Percentiles rank a stretch among this genome's conserved stretches.
phyloP scores from a whole-genome alignment of 768 basidiomycete species.

The Holtermanniella nyarrowii region DNA sequence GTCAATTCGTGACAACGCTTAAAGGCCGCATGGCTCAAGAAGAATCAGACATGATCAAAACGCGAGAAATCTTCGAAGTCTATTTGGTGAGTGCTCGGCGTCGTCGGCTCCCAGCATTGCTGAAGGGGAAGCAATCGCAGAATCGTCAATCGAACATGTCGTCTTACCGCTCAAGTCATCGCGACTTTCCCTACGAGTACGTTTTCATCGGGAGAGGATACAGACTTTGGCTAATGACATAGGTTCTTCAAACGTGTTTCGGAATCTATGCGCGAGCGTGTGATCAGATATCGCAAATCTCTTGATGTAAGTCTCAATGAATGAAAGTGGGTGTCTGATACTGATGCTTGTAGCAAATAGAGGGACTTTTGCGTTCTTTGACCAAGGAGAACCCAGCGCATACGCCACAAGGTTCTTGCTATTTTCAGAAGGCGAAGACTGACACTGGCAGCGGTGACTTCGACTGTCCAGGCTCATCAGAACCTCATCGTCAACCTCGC shows the following conservation, averaged over 20 bases:
- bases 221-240: constrained; percentile 1
- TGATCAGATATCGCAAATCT: constrained; percentile 21
- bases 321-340: neutral
- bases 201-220: neutral
- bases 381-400: constrained; percentile 13
- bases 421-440: neutral
- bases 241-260: constrained; percentile 26
- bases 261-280: constrained; percentile 20
- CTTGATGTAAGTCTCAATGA: constrained; percentile 17
- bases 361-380: constrained; percentile 18
- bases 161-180: neutral
- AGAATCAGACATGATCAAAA: constrained; percentile 10
- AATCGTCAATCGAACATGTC: constrained; percentile 12
- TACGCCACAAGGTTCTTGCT: constrained; percentile 21
- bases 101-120: too few species aligned
- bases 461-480: neutral
- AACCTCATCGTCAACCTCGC: neutral
- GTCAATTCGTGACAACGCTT: neutral
- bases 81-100: constrained; percentile 21
- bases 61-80: constrained; percentile 28
- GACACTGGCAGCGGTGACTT: neutral
- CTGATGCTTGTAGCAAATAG: constrained; percentile 23
- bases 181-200: neutral
- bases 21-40: neutral
- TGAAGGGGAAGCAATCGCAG: too few species aligned